Conservation (phyloP, 2,329 filamentous ascomycete genomes). For the Pseudogymnoascus pannorum region DNA sequence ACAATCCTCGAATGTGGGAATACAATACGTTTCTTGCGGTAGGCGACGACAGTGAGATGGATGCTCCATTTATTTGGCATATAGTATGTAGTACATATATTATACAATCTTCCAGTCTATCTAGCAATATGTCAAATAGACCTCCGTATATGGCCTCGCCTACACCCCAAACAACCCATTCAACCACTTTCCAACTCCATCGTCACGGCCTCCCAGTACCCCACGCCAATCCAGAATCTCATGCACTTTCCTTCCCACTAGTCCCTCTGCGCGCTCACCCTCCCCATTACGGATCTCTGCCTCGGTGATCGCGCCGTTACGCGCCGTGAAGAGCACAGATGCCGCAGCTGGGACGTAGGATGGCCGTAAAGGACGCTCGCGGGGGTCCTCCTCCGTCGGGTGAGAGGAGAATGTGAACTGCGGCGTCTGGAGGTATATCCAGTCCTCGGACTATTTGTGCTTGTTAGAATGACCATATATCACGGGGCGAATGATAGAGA, state of each 20-base stretch:
- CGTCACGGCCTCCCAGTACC: conserved; percentile 12
- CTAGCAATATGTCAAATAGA: neutral
- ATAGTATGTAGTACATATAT: neutral
- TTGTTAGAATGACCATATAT: conserved; percentile 20
- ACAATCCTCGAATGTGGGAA: neutral
- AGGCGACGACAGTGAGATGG: too few relatives aligned
- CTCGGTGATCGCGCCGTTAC: conserved; percentile 20
- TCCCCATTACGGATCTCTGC: conserved; percentile 9
- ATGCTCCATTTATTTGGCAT: neutral
- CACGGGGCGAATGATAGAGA: neutral
- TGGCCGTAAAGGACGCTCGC: conserved; percentile 45
- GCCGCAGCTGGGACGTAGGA: conserved; percentile 40
- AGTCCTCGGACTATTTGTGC: conserved; percentile 49
- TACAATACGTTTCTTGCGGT: neutral
- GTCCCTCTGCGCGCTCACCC: neutral
- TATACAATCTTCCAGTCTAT: neutral
- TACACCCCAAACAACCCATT: conserved; percentile 6
- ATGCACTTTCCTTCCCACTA: conserved; percentile 35
- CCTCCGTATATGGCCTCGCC: neutral
- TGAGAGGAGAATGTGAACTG: conserved; percentile 66
- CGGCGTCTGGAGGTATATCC: conserved; percentile 82
- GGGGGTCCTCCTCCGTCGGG: conserved; percentile 45
- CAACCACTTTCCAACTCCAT: neutral
- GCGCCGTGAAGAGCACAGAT: conserved; percentile 17
- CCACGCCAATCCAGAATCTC: conserved; percentile 37